Percentiles rank a stretch among this genome's conserved stretches.
Evolutionary conservation across 2,329 filamentous ascomycete species (phyloP).

Genomic region (Penicillium janthinellum): DNA sequence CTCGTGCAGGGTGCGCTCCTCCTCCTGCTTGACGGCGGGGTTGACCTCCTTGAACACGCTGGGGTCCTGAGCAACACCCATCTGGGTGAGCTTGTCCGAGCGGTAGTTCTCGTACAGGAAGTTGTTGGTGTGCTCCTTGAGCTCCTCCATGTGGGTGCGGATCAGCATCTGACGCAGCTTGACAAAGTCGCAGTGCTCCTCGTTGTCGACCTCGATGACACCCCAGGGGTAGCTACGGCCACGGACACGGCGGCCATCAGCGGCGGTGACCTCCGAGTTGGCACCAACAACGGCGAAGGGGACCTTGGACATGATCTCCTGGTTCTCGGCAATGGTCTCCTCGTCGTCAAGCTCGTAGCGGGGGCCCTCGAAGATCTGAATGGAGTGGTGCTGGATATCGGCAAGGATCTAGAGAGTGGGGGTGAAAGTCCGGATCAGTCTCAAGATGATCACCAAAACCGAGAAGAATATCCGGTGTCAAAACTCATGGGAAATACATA

Average conservation of each 20-base stretch:
- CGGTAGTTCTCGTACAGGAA: conserved; percentile 99
- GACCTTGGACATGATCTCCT: conserved; percentile 99
- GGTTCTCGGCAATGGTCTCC: conserved; percentile 99
- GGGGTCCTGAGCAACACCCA: conserved; percentile 98
- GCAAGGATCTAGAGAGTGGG: conserved; percentile 72
- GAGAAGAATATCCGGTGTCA: background rate
- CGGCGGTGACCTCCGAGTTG: conserved; percentile 87
- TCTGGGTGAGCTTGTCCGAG: conserved; percentile 96
- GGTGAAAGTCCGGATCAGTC: conserved; percentile 26
- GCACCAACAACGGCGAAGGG: conserved; percentile 97
- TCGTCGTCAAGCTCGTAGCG: conserved; percentile 98
- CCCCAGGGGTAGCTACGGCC: conserved; percentile 98
- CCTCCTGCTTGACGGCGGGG: conserved; percentile 99
- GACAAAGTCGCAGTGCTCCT: conserved; percentile 99
- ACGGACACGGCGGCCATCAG: conserved; percentile 92
- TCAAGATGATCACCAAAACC: background rate
- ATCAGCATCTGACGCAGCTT: conserved; percentile 99
- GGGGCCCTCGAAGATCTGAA: conserved; percentile 98
- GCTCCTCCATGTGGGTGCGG: conserved; percentile 99
- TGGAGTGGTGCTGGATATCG: conserved; percentile 95
- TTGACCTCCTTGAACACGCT: conserved; percentile 99
- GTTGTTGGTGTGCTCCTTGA: conserved; percentile 99
- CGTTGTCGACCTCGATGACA: conserved; percentile 98
- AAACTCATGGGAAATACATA: conserved; percentile 52
- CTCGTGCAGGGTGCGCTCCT: conserved; percentile 96